Base-by-base conservation (phyloP, 352 stramenopile genomes). In the Aphanomyces invadans region DNA sequence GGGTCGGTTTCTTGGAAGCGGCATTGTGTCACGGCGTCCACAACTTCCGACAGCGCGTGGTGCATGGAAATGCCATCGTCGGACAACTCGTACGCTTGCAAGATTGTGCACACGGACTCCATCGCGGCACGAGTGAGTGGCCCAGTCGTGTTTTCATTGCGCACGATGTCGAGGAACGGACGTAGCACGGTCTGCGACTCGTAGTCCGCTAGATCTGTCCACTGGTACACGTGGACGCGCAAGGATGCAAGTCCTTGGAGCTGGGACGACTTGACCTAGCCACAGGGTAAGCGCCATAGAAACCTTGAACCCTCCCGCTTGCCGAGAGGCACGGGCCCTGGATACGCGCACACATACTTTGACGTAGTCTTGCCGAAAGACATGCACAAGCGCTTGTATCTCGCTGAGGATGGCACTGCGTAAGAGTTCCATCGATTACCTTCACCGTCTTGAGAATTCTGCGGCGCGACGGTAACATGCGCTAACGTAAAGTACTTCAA, bases 91-190 rank as follows among this genome's bases (percentile, higher is more conserved):
- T 73, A 71, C n/a, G 74, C 71, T 17, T 96, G 80, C 31, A 99
- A 74, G 55, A 99, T 97, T 68, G 97, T 98, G 79, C 98, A 90
- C 59, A 99, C 79, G 0, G 92, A 89, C 45, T 94, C 87, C 25
- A 99, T 79, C 15, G 96, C 92, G 5, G 89, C 89, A 3, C 86
- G 87, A 0, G 95, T 99, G 25, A 99, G 86, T 12, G 75, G 86
- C 26, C 94, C 97, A 49, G 83, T 96, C 46, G 95, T 94, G 42
- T 98, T 82, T 21, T 92, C 79, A 42, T 95, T 93, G 44, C 89
- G 82, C 32, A 99, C 86, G 32, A 98, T 88, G 68, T 96, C 86
- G 39, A 98, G 86, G 71, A 99, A 99, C 11, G 96, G 96, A 66
- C 86, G 82, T 17, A 98, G 68, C 29, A 89, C 74, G 48, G 65